Conservation (phyloP, 345 rosid genomes). For the Balakata baccata region DNA sequence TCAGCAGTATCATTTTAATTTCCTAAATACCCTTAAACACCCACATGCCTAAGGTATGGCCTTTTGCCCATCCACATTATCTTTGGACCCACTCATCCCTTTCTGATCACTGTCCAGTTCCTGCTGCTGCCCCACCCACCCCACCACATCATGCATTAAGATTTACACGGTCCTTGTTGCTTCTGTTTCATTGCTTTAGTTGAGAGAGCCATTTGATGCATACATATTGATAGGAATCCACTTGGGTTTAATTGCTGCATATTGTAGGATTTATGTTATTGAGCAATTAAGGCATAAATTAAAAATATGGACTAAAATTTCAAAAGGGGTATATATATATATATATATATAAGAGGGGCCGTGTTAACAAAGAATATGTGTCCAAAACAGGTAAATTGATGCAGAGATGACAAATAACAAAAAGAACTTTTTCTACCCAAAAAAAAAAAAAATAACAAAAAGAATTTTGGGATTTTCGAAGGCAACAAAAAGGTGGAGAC, state of each 20-base stretch:
- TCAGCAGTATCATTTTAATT: slow-evolving; percentile 7
- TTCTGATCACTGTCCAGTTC: slow-evolving; percentile 17
- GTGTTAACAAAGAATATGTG: background rate
- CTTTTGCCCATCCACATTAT: background rate
- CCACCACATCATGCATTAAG: background rate
- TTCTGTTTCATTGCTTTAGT: slow-evolving; percentile 16
- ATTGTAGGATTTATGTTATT: background rate
- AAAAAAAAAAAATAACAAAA: too few relatives aligned
- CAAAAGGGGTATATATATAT: background rate
- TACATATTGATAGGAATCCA: too few relatives aligned
- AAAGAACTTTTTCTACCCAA: slow-evolving; percentile 5
- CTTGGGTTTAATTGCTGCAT: too few relatives aligned
- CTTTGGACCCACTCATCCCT: slow-evolving; percentile 14
- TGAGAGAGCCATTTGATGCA: too few relatives aligned
- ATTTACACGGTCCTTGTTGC: slow-evolving; percentile 12
- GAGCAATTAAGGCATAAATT: background rate
- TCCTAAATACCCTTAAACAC: background rate
- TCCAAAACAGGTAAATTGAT: slow-evolving; percentile 18
- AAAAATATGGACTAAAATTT: background rate
- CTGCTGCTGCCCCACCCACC: too few relatives aligned
- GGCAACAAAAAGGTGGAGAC: slow-evolving; percentile 35
- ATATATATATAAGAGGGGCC: background rate
- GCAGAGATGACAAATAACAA: slow-evolving; percentile 1
- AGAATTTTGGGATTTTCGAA: slow-evolving; percentile 13
- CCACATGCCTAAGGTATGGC: background rate